A percentile compares a stretch with the other conserved stretches of the same genome.
Conservation (phyloP, 805 yeast genomes). For the Starmerella khaoyaiensis region DNA sequence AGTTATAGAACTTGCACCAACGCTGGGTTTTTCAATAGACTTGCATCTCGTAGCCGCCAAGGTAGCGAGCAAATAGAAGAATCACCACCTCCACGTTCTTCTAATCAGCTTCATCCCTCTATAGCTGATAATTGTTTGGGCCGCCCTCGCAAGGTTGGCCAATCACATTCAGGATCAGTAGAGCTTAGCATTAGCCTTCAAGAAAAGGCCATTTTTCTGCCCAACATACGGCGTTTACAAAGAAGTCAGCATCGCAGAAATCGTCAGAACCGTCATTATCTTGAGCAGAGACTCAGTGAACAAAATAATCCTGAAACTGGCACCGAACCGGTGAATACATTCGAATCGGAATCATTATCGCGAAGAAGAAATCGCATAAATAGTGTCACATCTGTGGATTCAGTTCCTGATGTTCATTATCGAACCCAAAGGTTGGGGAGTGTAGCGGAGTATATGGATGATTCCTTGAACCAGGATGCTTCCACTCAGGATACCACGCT, state of each 20-base stretch:
- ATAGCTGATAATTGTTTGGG: slow-evolving; percentile 24
- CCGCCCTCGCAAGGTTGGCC: slow-evolving; percentile 23
- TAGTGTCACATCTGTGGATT: not conserved
- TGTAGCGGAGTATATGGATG: not conserved
- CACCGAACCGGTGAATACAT: too few relatives aligned
- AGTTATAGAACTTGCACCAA: not conserved
- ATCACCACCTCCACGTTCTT: not conserved
- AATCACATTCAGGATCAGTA: slow-evolving; percentile 26
- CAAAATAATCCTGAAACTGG: too few relatives aligned
- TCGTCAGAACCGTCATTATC: not conserved
- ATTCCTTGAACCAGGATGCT: too few relatives aligned
- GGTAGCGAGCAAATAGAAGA: not conserved
- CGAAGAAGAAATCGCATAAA: not conserved
- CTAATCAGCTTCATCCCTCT: not conserved
- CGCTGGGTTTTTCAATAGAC: not conserved
- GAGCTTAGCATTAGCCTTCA: slow-evolving; percentile 26
- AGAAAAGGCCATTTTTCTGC: slow-evolving; percentile 26
- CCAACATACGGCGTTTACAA: slow-evolving; percentile 11
- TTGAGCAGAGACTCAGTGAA: too few relatives aligned
- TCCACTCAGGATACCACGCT: not conserved
- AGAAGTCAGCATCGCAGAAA: slow-evolving; percentile 1
- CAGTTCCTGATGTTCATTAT: not conserved
- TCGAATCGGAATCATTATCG: not conserved
- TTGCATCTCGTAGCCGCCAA: not conserved
- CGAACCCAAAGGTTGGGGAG: not conserved